These are phyloP conservation scores for Barnettozyma californica DNA, from an alignment of 805 yeast species.

Conservation along the genomic window DNA sequence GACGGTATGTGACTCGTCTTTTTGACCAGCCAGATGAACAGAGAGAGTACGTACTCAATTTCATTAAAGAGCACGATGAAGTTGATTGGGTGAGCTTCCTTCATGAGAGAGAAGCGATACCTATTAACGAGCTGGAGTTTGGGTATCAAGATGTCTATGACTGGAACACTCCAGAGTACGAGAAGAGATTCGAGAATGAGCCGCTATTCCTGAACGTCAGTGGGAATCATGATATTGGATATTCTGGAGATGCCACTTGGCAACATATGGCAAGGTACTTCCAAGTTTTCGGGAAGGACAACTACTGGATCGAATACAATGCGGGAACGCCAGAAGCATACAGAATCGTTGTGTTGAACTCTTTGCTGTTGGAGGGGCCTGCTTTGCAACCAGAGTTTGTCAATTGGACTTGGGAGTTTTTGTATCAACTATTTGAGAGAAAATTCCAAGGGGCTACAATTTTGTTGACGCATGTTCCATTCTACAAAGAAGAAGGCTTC, in stretches of 20 bases:
- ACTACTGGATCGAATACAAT: constrained; percentile 72
- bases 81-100: constrained; percentile 49
- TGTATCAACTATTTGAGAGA: constrained; percentile 49
- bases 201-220: constrained; percentile 78
- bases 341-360: constrained; percentile 84
- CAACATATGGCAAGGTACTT: constrained; percentile 83
- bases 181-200: constrained; percentile 33
- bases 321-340: constrained; percentile 63
- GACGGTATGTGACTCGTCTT: constrained; percentile 64
- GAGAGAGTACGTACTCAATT: constrained; percentile 42
- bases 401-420: constrained; percentile 65
- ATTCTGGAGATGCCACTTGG: constrained; percentile 89
- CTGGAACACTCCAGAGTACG: constrained; percentile 46
- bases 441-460: constrained; percentile 75
- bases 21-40: constrained; percentile 55
- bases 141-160: constrained; percentile 60
- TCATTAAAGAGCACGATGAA: constrained; percentile 43
- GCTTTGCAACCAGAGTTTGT: constrained; percentile 69
- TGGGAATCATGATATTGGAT: constrained; percentile 96
- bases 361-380: constrained; percentile 86
- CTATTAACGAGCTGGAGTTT: constrained; percentile 34
- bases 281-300: constrained; percentile 74
- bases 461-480: constrained; percentile 83
- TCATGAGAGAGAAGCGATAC: constrained; percentile 26
- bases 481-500: constrained; percentile 73